phyloP scores from a whole-genome alignment of 495 filamentous ascomycete genomes.

The Aspergillus steynii region DNA sequence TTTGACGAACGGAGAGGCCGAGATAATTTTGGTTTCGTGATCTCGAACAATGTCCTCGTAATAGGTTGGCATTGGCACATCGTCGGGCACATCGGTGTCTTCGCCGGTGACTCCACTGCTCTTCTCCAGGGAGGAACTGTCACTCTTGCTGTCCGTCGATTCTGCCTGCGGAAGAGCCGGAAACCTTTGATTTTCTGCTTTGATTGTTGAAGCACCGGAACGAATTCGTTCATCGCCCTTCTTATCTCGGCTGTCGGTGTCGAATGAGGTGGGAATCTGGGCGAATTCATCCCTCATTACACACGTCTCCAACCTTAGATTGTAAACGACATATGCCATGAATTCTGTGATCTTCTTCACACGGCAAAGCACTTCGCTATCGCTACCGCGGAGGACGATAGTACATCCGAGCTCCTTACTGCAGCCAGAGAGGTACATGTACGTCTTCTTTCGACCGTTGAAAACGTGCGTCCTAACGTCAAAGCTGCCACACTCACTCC shows the following conservation, averaged over 20 bases:
- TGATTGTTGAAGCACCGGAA: conserved; percentile 2
- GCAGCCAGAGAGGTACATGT: conserved; percentile 92
- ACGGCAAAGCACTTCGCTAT: conserved; percentile 64
- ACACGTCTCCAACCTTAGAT: conserved; percentile 92
- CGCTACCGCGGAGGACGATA: conserved; percentile 85
- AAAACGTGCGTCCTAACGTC: conserved; percentile 95
- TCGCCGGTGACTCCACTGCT: conserved; percentile 33
- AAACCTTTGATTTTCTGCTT: neutral
- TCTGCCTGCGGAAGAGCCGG: conserved; percentile 1
- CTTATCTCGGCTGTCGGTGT: conserved; percentile 26
- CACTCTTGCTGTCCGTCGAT: conserved; percentile 19
- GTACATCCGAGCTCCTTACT: conserved; percentile 93
- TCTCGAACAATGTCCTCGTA: conserved; percentile 94
- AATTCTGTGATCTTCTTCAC: conserved; percentile 97
- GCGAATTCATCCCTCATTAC: conserved; percentile 96
- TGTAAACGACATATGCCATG: conserved; percentile 98
- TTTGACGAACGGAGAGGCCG: conserved; percentile 92
- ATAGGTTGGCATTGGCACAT: conserved; percentile 85
- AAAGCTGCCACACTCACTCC: conserved; percentile 79
- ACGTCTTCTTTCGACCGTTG: conserved; percentile 82
- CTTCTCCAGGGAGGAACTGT: conserved; percentile 20
- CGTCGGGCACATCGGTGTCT: conserved; percentile 67
- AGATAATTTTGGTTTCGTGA: conserved; percentile 88
- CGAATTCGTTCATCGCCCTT: conserved; percentile 8
- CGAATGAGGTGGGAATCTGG: conserved; percentile 69